These are phyloP conservation scores for Dactylellina haptotyla DNA, from an alignment of 2,329 filamentous ascomycete species.

Conservation along the genomic window DNA sequence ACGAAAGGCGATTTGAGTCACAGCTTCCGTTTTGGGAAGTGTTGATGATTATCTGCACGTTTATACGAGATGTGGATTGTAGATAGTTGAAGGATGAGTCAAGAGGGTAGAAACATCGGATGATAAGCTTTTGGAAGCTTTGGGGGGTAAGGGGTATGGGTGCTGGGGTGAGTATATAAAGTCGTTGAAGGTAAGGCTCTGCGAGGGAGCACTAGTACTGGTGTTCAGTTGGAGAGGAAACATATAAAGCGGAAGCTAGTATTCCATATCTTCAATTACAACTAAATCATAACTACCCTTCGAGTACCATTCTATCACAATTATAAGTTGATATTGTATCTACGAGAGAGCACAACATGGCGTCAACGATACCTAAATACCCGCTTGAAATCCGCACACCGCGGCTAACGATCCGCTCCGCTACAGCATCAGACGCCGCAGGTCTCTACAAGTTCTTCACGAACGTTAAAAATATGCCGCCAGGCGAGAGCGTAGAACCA, in stretches of 20 bases:
- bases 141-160: not conserved
- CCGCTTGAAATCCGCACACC: not conserved
- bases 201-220: too few relatives aligned
- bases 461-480: not conserved
- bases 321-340: not conserved
- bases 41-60: not conserved
- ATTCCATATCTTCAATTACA: too few relatives aligned
- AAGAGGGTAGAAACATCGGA: not conserved
- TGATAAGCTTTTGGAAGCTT: too few relatives aligned
- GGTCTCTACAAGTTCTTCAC: not conserved
- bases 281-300: not conserved
- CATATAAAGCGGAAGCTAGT: too few relatives aligned
- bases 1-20: too few relatives aligned
- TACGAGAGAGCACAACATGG: not conserved
- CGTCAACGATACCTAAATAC: not conserved
- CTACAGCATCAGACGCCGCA: not conserved
- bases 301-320: not conserved
- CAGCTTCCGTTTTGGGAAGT: conserved; percentile 1
- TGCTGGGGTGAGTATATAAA: not conserved
- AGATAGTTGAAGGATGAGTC: not conserved
- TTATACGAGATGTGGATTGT: not conserved
- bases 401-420: conserved; percentile 6
- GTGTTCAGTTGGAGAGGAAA: too few relatives aligned
- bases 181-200: too few relatives aligned
- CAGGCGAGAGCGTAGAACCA: not conserved